These are phyloP conservation scores for Acanthochlamys bracteata DNA, from an alignment of 106 monocot genomes.

Conservation along the genomic window DNA sequence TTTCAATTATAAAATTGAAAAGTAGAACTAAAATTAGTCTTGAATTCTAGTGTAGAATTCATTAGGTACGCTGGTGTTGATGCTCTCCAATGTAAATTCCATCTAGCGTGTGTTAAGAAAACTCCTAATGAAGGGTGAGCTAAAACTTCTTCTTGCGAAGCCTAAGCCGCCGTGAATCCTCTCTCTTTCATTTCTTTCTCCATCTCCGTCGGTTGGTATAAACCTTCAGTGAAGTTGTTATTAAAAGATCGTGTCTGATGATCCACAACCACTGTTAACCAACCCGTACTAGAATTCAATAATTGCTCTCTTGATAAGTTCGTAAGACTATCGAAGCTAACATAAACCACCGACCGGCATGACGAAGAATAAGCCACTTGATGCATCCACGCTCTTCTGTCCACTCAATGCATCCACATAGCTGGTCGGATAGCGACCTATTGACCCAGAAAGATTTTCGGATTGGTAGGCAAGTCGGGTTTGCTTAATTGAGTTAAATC, in stretches of 20 bases:
- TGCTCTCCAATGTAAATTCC: conserved; percentile 29
- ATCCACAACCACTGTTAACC: conserved; percentile 19
- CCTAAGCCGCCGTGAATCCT: conserved; percentile 1
- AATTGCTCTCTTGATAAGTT: conserved; percentile 5
- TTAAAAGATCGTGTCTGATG: neutral
- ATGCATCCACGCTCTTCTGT: conserved; percentile 21
- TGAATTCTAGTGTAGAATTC: too few species aligned
- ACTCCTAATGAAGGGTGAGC: conserved; percentile 20
- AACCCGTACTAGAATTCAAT: conserved; percentile 27
- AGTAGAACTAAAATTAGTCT: too few species aligned
- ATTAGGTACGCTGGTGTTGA: conserved; percentile 16
- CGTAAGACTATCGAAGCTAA: conserved; percentile 20
- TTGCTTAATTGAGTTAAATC: too few species aligned
- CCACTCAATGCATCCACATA: too few species aligned
- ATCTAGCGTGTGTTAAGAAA: conserved; percentile 27
- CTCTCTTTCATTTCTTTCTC: neutral
- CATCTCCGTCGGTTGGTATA: neutral
- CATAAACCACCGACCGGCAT: conserved; percentile 18
- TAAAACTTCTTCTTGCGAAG: conserved; percentile 11
- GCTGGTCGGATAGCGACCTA: too few species aligned
- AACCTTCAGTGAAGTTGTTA: neutral
- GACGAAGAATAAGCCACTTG: conserved; percentile 22
- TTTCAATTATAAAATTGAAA: too few species aligned
- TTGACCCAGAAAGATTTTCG: too few species aligned
- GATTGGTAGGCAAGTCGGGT: too few species aligned